phyloP scores from a whole-genome alignment of 306 rosid genomes.

The Neltuma alba region DNA sequence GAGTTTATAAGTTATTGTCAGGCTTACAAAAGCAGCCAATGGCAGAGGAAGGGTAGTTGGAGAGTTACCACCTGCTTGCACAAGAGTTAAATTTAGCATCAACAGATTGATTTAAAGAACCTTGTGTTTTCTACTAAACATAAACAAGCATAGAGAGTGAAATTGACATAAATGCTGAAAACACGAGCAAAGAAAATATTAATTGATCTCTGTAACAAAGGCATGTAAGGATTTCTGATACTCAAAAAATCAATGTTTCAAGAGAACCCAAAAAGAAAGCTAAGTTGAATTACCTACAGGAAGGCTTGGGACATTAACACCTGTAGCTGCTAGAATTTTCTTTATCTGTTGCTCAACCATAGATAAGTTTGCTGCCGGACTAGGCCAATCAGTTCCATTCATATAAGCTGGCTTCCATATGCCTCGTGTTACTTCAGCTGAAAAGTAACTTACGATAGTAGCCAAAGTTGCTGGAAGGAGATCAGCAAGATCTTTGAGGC shows the following conservation, averaged over 20 bases:
- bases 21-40: constrained; percentile 85
- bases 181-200: constrained; percentile 3
- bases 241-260: not conserved
- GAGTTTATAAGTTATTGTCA: constrained; percentile 84
- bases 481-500: constrained; percentile 92
- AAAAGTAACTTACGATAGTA: constrained; percentile 81
- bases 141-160: not conserved
- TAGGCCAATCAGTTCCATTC: constrained; percentile 99
- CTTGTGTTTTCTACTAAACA: constrained; percentile 2
- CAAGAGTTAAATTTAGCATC: constrained; percentile 30
- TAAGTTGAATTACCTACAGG: constrained; percentile 61
- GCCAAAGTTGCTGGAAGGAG: constrained; percentile 91
- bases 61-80: constrained; percentile 74
- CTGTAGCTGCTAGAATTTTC: constrained; percentile 83
- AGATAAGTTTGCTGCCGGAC: constrained; percentile 94
- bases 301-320: constrained; percentile 95
- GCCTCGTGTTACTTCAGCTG: constrained; percentile 96
- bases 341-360: constrained; percentile 80
- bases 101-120: constrained; percentile 36
- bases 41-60: constrained; percentile 90
- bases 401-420: constrained; percentile 94
- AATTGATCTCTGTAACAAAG: constrained; percentile 9
- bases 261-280: constrained; percentile 18
- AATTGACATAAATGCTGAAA: constrained; percentile 27
- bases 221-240: constrained; percentile 12